phyloP scores from a whole-genome alignment of 2,329 filamentous ascomycete genomes.

The Calycina herbarum region DNA sequence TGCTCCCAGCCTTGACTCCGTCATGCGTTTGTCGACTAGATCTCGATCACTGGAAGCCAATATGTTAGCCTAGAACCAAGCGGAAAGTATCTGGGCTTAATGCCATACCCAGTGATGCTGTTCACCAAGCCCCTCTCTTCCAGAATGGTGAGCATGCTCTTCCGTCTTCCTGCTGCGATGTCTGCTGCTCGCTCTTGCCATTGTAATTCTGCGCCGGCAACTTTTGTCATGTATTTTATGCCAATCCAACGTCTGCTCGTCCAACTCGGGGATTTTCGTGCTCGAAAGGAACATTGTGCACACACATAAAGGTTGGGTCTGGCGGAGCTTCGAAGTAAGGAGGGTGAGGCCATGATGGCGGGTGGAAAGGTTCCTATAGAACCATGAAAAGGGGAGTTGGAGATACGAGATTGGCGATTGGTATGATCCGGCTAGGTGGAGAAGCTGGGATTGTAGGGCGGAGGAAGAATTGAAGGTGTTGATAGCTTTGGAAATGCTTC shows the following conservation, averaged over 20 bases:
- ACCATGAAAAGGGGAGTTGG: not conserved
- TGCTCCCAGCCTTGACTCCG: slow-evolving; percentile 64
- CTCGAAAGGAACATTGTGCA: slow-evolving; percentile 34
- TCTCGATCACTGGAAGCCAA: slow-evolving; percentile 40
- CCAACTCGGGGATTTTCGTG: slow-evolving; percentile 20
- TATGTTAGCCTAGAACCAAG: slow-evolving; percentile 10
- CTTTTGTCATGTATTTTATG: slow-evolving; percentile 40
- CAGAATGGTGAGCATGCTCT: slow-evolving; percentile 62
- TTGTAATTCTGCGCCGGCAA: slow-evolving; percentile 34
- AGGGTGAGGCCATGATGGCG: slow-evolving; percentile 34
- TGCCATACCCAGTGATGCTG: slow-evolving; percentile 67
- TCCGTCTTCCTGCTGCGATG: slow-evolving; percentile 51
- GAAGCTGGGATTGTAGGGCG: not conserved
- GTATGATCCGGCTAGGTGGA: not conserved
- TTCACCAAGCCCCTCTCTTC: slow-evolving; percentile 74
- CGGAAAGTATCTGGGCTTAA: not conserved
- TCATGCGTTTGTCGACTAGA: slow-evolving; percentile 63
- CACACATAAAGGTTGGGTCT: slow-evolving; percentile 33
- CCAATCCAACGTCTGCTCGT: slow-evolving; percentile 32
- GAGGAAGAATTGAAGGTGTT: not conserved
- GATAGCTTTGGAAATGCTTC: not conserved
- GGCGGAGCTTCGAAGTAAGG: slow-evolving; percentile 29
- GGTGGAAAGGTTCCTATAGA: not conserved
- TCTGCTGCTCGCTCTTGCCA: slow-evolving; percentile 51
- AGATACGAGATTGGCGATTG: not conserved